Base-by-base conservation (phyloP, 1,284 basidiomycete species). In the Ganoderma lucidum region DNA sequence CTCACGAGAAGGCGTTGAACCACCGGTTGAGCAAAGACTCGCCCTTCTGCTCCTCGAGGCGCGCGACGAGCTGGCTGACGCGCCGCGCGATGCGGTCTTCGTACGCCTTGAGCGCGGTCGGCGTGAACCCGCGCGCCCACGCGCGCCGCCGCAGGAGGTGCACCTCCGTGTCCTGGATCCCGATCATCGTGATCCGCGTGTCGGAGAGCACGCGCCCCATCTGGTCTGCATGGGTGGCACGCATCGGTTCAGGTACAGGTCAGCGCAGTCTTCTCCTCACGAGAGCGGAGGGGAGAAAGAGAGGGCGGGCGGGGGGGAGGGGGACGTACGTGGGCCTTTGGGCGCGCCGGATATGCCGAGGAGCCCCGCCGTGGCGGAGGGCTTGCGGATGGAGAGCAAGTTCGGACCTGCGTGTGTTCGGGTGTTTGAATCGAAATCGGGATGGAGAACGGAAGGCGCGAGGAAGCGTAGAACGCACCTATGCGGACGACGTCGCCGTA, bases 401-500 rank as follows among this genome's bases (percentile, higher is more conserved):
- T 80, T 80, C 6, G 77, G 78, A 32, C 78, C 78, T 80, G n/a
- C 23, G 48, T 15, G 42, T 19, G 42, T 19, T 6, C 4, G 42
- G 2, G 14, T 44, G 23, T 44, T 3, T 35, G 4, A 8, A 19
- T 44, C 6, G 23, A 8, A 5, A 51, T 10, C 45, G 8, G 19
- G 23, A 51, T 51, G 23, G 48, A 23, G 0, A 9, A 2, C 2
- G n/a, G 48, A 1, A 51, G 48, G 2, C n/a, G 3, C 10, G n/a
- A 12, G 48, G 48, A 51, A 17, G n/a, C 6, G 42, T 5, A 41
- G 37, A 23, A 35, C 75, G 9, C 59, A 79, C 79, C 79, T 17
- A 75, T 76, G 15, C 80, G 69, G 17, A 81, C 78, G 28, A 78
- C 65, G 42, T 79, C 76, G 3, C 79, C 79, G 60, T 80, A 78